phyloP scores from a whole-genome alignment of 306 rosid species.

The Hippophae tibetana region DNA sequence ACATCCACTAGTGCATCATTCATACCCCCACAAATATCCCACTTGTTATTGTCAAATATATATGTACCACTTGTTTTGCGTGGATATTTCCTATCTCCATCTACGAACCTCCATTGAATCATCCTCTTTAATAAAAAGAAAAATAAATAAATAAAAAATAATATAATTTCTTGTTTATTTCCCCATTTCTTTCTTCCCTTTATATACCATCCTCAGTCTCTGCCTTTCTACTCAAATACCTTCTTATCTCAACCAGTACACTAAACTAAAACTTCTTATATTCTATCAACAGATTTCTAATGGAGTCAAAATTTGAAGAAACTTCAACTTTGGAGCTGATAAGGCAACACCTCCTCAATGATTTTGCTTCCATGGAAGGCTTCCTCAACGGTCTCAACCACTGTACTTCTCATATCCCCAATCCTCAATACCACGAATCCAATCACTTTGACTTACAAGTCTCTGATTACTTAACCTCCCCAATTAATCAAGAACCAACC shows the following conservation, averaged over 20 bases:
- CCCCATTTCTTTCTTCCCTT: not conserved
- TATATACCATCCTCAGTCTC: conserved; percentile 13
- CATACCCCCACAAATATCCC: no score
- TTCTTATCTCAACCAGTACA: not conserved
- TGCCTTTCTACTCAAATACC: conserved; percentile 16
- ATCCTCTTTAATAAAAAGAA: not conserved
- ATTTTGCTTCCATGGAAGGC: conserved; percentile 30
- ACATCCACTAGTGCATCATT: no score
- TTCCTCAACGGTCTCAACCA: conserved; percentile 26
- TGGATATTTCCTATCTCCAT: conserved; percentile 23
- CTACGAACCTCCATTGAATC: conserved; percentile 27
- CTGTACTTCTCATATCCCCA: conserved; percentile 10
- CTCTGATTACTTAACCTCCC: conserved; percentile 16
- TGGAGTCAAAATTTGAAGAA: conserved; percentile 27
- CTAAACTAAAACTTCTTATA: not conserved
- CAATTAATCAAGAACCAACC: conserved; percentile 6
- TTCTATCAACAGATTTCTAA: not conserved
- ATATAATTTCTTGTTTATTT: not conserved
- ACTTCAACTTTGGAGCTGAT: conserved; percentile 46
- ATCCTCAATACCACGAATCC: not conserved
- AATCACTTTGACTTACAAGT: not conserved
- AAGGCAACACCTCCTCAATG: conserved; percentile 50
- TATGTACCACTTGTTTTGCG: no score
- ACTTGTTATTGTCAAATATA: no score
- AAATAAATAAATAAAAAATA: no score